Evolutionary conservation across 2,329 filamentous ascomycete species (phyloP), one percentile per base, ranked within the genome.

Genomic region (Epichloe baconii): DNA sequence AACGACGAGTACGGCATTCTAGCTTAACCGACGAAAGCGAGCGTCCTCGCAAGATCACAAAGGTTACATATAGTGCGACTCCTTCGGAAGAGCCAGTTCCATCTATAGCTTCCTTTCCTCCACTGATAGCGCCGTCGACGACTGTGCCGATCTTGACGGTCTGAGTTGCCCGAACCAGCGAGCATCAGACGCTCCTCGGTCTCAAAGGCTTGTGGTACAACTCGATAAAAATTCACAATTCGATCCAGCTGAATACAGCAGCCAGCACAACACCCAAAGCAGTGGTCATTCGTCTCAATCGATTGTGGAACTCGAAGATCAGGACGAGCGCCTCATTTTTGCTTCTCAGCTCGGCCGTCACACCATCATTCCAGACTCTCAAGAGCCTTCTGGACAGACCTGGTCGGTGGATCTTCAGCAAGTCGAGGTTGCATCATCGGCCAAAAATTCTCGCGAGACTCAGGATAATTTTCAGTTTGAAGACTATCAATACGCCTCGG

Each of bases 361-460:
- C 26, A 72, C 68, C 3, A 68, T 75, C 3, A 68, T 75, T 23
- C 70, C 70, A 0, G 71, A 74, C 53, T 75, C 72, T 0, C 70
- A 74, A 53, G 70, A 69, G 36, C 55, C 54, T 10, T 63, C 63
- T n/a, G 58, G 56, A 11, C 58, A 57, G 48, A 55, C 56, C 12
- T 59, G 55, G 52, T 54, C 59, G 4, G 56, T 57, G 44, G 31
- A 50, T 44, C 21, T 44, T 26, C 34, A 36, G 26, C 31, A 19
- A 3, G 35, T 31, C 19, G 47, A 49, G 15, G 15, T 42, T 40
- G 42, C 34, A 1, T 37, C 44, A 14, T 47, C 51, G 23, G 37
- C 38, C 17, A 19, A 35, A 19, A 34, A 23, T 41, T 21, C 10
- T 17, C 38, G 17, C 7, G 43, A 46, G 34, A 34, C 37, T 35